Evolutionary conservation across 208 protist genomes (phyloP), one percentile per base, ranked within the genome.

Genomic region (Trypanosomatidae sp.): DNA sequence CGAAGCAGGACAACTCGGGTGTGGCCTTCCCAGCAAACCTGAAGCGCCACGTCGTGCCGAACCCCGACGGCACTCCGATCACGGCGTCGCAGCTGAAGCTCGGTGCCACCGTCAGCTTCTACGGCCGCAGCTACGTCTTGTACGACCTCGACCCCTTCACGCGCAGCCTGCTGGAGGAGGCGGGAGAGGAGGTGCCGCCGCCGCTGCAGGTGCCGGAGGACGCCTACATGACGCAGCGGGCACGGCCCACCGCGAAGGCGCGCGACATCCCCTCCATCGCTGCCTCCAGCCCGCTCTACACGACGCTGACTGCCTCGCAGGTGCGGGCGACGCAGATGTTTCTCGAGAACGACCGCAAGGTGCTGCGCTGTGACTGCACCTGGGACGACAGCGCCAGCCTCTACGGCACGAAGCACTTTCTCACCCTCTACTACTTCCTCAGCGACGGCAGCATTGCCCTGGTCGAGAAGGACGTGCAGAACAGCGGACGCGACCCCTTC

Each of bases 391-490:
- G 86, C 1, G 89, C 85, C 56, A 87, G 90, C 17, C 84, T 95
- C 22, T 90, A 98, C 68, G 97, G 98, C 66, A 79, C 87, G 36
- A 91, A 97, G 77, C 97, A 99, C 79, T 89, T 81, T 73, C 79
- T 92, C 25, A 98, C 96, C 36, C 94, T 99, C 33, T 97, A 99
- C 75, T 99, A 99, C 91, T 99, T 98, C 87, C 91, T 99, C 28
- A 81, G 94, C 47, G 98, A 99, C 84, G 96, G 98, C 76, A 99
- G 95, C 55, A 88, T 99, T 50, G 97, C 97, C 10, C 82, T 99
- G 49, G 87, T 98, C 39, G 97, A 99, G 89, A 94, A 95, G 80
- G 85, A 94, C 36, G 90, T 91, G 53, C 88, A 93, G 60, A 99
- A 99, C 93, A 97, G 89, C 66, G 98, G 98, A 9, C 91, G 97